These are phyloP conservation scores for Staphylotrichum longicolle DNA, from an alignment of 495 filamentous ascomycete species.

Conservation along the genomic window DNA sequence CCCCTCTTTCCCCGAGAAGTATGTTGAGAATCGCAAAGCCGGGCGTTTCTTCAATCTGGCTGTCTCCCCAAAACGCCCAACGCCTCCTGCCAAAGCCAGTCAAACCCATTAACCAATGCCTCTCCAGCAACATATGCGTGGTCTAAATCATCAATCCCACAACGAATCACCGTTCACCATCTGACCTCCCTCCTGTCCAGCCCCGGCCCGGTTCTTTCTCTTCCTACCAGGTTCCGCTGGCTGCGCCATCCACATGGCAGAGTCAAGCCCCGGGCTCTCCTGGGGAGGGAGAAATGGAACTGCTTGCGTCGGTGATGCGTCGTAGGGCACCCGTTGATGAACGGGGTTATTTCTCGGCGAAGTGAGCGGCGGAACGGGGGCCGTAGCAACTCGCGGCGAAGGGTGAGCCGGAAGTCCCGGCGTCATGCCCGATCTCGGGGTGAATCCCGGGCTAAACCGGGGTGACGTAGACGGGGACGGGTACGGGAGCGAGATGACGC, in stretches of 20 bases:
- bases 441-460: slow-evolving; percentile 12
- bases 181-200: not conserved
- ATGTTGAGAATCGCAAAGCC: too few species aligned
- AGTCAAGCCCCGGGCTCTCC: slow-evolving; percentile 14
- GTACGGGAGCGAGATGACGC: slow-evolving; percentile 17
- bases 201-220: slow-evolving; percentile 7
- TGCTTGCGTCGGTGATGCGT: slow-evolving; percentile 6
- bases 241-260: not conserved
- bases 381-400: not conserved
- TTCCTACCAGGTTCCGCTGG: slow-evolving; percentile 11
- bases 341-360: slow-evolving; percentile 25
- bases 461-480: slow-evolving; percentile 10
- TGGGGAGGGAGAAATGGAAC: slow-evolving; percentile 19
- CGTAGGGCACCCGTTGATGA: slow-evolving; percentile 22
- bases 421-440: not conserved
- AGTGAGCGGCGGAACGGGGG: slow-evolving; percentile 6
- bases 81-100: not conserved
- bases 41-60: too few species aligned
- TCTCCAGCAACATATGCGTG: too few species aligned
- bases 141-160: slow-evolving; percentile 18
- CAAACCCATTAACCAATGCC: not conserved
- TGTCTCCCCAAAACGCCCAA: not conserved
- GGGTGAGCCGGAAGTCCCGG: slow-evolving; percentile 16
- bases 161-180: slow-evolving; percentile 24
- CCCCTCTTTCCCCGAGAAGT: too few species aligned